These are phyloP conservation scores for Suillus bovinus DNA, from an alignment of 768 basidiomycete genomes.

Conservation along the genomic window DNA sequence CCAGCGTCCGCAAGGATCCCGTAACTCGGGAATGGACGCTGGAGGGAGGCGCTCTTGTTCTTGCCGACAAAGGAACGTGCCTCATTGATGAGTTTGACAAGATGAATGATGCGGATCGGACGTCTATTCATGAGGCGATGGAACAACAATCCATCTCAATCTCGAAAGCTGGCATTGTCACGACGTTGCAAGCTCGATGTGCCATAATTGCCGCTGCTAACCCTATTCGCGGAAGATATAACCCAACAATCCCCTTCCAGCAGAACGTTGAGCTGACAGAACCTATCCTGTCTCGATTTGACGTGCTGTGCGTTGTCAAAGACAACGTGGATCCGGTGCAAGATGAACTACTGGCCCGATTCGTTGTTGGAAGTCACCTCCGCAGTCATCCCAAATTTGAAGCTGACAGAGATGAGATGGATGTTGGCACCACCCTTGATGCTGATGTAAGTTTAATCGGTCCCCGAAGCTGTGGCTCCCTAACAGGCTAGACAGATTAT, in stretches of 20 bases:
- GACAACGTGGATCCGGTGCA: conserved; percentile 96
- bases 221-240: conserved; percentile 95
- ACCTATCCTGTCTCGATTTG: conserved; percentile 97
- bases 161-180: conserved; percentile 98
- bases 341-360: conserved; percentile 94
- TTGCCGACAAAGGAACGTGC: conserved; percentile 97
- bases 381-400: conserved; percentile 94
- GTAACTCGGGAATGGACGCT: conserved; percentile 98
- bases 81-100: conserved; percentile 99
- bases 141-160: conserved; percentile 99
- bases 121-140: conserved; percentile 99
- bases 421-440: conserved; percentile 86
- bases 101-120: conserved; percentile 98
- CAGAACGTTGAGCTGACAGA: conserved; percentile 99
- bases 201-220: conserved; percentile 98
- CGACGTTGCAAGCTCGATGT: conserved; percentile 96
- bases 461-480: conserved; percentile 10
- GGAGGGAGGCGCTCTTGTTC: conserved; percentile 96
- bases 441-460: conserved; percentile 70
- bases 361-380: conserved; percentile 97
- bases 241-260: conserved; percentile 96
- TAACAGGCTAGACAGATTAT: conserved; percentile 64
- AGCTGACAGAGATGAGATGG: conserved; percentile 84
- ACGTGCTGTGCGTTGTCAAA: conserved; percentile 97
- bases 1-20: conserved; percentile 98